Evolutionary conservation across 2,329 filamentous ascomycete species (phyloP), one percentile per base, ranked within the genome.

Genomic region (Neofusicoccum cordaticola): DNA sequence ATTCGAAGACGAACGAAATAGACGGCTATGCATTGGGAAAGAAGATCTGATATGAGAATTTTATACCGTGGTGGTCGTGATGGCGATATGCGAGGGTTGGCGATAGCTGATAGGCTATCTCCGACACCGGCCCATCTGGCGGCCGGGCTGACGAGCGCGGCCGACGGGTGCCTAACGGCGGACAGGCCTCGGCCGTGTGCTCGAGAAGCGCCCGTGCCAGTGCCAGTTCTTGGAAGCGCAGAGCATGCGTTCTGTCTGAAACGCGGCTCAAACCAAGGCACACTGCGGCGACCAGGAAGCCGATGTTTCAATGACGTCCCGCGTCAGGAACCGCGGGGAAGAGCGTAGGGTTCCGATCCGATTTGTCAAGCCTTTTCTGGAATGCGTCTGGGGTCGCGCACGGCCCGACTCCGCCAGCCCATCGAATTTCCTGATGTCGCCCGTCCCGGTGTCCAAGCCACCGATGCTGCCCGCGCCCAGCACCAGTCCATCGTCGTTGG

Each of bases 31-130:
- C 45, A 51, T 35, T 35, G 13, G 48, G 48, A 51, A 44, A 34
- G 39, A 34, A 9, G 53, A 58, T 58, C 39, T 17, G 53, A 58
- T 58, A 45, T 12, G 15, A 12, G 22, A 22, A 58, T 58, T 58
- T 44, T 58, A 58, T 44, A 44, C 22, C 22, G 9, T 42, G 7
- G 22, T 34, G 53, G 39, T 44, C n/a, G 13, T 3, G 4, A 17
- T 37, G 39, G 15, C 11, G 39, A 34, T 44, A 4, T 58, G 39
- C 53, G 53, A 45, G 4, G 9, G 4, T 4, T 2, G 53, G 17
- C 5, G 53, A 44, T 17, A 13, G 34, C n/a, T 45, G 53, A 44
- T 58, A 58, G 53, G 53, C n/a, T 22, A 58, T 58, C 53, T 58
- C 53, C 53, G 53, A 44, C 22, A 8, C 39, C 22, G 37, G 37